These are phyloP conservation scores for Chrysoporthe cubensis DNA, from an alignment of 2,329 filamentous ascomycete genomes.

Conservation along the genomic window DNA sequence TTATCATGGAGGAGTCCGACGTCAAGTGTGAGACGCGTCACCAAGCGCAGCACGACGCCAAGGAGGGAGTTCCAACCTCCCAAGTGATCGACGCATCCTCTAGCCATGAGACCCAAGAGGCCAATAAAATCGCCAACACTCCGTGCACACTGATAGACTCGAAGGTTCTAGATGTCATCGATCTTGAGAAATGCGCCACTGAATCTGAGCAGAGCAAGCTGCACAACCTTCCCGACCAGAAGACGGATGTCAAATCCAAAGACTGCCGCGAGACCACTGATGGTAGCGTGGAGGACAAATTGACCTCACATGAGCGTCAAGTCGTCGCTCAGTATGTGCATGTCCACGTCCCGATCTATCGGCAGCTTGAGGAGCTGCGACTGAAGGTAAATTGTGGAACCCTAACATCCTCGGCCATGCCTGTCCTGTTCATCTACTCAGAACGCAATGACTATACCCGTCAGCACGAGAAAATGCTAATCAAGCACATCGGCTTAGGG, in stretches of 20 bases:
- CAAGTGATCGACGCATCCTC: no score
- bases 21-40: no score
- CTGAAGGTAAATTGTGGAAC: not conserved
- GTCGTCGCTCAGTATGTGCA: not conserved
- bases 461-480: no score
- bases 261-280: not conserved
- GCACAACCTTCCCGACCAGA: not conserved
- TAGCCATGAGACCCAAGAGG: no score
- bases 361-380: not conserved
- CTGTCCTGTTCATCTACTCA: not conserved
- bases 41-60: no score
- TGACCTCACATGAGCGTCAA: not conserved
- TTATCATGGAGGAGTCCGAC: no score
- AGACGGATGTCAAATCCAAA: not conserved
- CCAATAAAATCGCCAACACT: no score
- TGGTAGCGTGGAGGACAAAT: not conserved
- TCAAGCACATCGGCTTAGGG: slow-evolving; percentile 39
- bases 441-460: not conserved
- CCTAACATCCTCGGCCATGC: no score
- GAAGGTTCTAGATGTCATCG: no score
- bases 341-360: not conserved
- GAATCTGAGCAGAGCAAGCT: not conserved
- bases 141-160: no score
- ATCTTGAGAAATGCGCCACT: no score
- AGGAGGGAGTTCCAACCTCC: no score